A percentile compares a stretch with the other conserved stretches of the same genome.
phyloP scores from a whole-genome alignment of 306 rosid species.

The Medicago truncatula region DNA sequence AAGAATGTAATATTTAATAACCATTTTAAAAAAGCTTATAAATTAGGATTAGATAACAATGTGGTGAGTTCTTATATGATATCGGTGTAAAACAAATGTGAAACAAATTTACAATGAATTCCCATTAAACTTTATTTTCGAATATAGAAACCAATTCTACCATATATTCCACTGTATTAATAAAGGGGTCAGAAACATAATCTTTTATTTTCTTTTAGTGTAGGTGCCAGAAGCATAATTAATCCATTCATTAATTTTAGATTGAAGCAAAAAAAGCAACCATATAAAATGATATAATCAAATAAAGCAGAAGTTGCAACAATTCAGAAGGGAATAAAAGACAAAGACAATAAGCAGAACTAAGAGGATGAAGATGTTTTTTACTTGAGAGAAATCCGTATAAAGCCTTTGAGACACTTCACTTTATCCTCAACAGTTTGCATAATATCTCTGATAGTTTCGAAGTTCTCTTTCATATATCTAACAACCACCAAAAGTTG shows the following conservation, averaged over 20 bases:
- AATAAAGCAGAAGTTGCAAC: conserved; percentile 12
- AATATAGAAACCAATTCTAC: not conserved
- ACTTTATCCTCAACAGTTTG: conserved; percentile 36
- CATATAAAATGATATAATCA: conserved; percentile 17
- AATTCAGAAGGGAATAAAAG: not conserved
- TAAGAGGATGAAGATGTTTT: not conserved
- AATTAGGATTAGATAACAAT: too few relatives aligned
- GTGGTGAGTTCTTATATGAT: too few relatives aligned
- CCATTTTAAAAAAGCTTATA: too few relatives aligned
- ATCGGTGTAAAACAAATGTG: too few relatives aligned
- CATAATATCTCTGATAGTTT: conserved; percentile 35
- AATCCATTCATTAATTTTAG: too few relatives aligned
- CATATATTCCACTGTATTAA: not conserved
- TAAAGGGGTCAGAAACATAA: not conserved
- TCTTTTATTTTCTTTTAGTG: too few relatives aligned
- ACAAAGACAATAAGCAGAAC: not conserved
- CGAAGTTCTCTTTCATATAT: conserved; percentile 32
- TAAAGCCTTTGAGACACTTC: conserved; percentile 38
- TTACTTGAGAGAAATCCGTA: conserved; percentile 40
- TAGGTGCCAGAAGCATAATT: too few relatives aligned
- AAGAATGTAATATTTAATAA: too few relatives aligned
- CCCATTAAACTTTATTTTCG: not conserved
- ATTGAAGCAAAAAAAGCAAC: not conserved
- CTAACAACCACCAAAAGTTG: conserved; percentile 25
- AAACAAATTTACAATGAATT: too few relatives aligned